Conservation (phyloP, 352 stramenopile species). For the Phytophthora agathidicida region DNA sequence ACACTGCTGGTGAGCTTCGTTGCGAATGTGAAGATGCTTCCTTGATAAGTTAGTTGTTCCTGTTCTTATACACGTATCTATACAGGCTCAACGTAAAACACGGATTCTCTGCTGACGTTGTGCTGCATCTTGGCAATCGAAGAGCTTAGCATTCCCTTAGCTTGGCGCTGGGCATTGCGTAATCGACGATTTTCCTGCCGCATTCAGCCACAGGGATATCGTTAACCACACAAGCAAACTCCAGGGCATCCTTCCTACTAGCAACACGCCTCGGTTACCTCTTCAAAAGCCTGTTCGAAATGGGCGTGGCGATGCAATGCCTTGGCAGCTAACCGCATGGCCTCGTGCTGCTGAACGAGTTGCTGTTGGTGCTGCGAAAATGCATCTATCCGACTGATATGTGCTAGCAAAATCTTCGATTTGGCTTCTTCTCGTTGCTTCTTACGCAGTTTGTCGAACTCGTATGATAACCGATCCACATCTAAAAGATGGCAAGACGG, state of each 20-base stretch:
- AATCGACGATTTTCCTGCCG: conserved; percentile 44
- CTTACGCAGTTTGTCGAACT: conserved; percentile 56
- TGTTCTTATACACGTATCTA: too few relatives aligned
- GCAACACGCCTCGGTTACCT: conserved; percentile 9
- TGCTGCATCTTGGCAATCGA: conserved; percentile 32
- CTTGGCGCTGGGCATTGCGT: conserved; percentile 37
- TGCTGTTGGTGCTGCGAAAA: conserved; percentile 50
- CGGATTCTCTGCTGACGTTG: conserved; percentile 63
- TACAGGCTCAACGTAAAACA: conserved; percentile 56
- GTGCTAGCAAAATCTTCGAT: conserved; percentile 40
- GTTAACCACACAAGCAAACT: conserved; percentile 7
- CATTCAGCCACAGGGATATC: background rate
- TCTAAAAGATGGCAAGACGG: background rate
- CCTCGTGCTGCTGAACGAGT: conserved; percentile 38
- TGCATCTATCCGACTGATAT: conserved; percentile 58
- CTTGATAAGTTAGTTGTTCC: too few relatives aligned
- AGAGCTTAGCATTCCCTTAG: conserved; percentile 47
- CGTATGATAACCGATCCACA: conserved; percentile 47
- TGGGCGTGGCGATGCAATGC: conserved; percentile 52
- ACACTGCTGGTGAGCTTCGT: too few relatives aligned
- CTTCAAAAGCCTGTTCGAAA: conserved; percentile 44
- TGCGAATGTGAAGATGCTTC: too few relatives aligned
- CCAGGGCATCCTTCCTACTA: too few relatives aligned
- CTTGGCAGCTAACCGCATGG: conserved; percentile 48
- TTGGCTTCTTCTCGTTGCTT: conserved; percentile 44